A percentile compares a stretch with the other conserved stretches of the same genome.
Evolutionary conservation across 139 green algal genomes (phyloP).

Genomic region (Edaphochlamys debaryana): DNA sequence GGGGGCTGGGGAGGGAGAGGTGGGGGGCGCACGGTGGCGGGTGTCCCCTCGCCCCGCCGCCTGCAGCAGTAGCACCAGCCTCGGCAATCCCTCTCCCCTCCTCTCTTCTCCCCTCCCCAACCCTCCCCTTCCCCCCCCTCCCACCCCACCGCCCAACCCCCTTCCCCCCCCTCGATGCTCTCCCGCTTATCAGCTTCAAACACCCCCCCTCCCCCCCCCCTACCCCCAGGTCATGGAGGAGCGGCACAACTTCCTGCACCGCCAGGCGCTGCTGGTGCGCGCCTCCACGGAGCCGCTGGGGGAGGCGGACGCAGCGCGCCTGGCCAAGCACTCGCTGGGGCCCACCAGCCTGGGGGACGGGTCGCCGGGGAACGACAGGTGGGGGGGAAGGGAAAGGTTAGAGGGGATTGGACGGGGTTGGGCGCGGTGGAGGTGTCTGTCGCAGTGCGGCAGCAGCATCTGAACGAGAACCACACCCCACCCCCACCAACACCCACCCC

Average conservation of each 20-base stretch:
- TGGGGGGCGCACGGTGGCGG: too few relatives aligned
- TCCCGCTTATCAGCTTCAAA: not conserved
- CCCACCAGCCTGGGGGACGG: slow-evolving; percentile 56
- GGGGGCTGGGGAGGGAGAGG: not conserved
- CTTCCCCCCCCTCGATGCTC: too few relatives aligned
- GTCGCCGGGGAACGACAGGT: slow-evolving; percentile 20
- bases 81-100: not conserved
- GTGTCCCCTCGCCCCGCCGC: too few relatives aligned
- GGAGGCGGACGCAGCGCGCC: slow-evolving; percentile 44
- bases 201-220: not conserved
- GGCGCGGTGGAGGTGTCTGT: not conserved
- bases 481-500: not conserved
- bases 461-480: not conserved
- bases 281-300: slow-evolving; percentile 59
- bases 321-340: slow-evolving; percentile 55
- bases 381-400: not conserved
- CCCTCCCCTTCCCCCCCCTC: too few relatives aligned
- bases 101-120: too few relatives aligned
- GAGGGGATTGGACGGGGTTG: too few relatives aligned
- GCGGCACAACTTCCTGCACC: slow-evolving; percentile 85
- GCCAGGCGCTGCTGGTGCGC: slow-evolving; percentile 73
- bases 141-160: not conserved
- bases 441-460: too few relatives aligned
- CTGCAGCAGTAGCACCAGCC: too few relatives aligned
- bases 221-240: slow-evolving; percentile 66